These are phyloP conservation scores for Wickerhamiella nectarea DNA, from an alignment of 805 yeast species.

Conservation along the genomic window DNA sequence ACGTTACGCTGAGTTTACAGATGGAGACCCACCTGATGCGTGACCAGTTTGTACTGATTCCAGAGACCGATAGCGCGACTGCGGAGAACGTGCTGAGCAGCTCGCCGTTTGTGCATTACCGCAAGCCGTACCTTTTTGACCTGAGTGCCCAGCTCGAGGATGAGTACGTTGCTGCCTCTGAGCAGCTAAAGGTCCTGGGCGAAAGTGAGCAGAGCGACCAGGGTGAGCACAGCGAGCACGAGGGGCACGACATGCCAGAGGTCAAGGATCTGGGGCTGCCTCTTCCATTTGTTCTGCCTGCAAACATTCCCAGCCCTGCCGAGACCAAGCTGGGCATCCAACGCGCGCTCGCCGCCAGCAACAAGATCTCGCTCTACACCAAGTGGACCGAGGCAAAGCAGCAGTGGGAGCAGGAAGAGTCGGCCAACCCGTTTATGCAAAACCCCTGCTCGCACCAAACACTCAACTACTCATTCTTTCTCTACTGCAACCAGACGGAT, in stretches of 20 bases:
- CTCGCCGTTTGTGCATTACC: slow-evolving; percentile 72
- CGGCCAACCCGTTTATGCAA: slow-evolving; percentile 41
- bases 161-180: slow-evolving; percentile 15
- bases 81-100: slow-evolving; percentile 49
- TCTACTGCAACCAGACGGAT: slow-evolving; percentile 69
- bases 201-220: too few relatives aligned
- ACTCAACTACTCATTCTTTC: slow-evolving; percentile 52
- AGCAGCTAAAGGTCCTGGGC: neutral
- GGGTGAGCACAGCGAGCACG: too few relatives aligned
- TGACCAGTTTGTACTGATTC: slow-evolving; percentile 45
- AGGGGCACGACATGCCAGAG: too few relatives aligned
- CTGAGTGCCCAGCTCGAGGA: slow-evolving; percentile 43
- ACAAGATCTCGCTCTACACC: neutral
- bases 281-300: neutral
- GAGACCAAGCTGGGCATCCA: neutral
- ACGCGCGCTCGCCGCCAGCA: neutral
- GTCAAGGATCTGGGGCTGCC: too few relatives aligned
- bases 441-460: slow-evolving; percentile 68
- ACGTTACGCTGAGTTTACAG: slow-evolving; percentile 62
- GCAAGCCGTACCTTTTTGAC: slow-evolving; percentile 48
- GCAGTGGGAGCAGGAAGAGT: slow-evolving; percentile 55
- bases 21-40: slow-evolving; percentile 64
- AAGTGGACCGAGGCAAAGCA: slow-evolving; percentile 30
- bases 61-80: slow-evolving; percentile 22
- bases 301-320: neutral